Conservation (phyloP, 768 basidiomycete genomes). For the Hygrophoropsis aurantiaca region DNA sequence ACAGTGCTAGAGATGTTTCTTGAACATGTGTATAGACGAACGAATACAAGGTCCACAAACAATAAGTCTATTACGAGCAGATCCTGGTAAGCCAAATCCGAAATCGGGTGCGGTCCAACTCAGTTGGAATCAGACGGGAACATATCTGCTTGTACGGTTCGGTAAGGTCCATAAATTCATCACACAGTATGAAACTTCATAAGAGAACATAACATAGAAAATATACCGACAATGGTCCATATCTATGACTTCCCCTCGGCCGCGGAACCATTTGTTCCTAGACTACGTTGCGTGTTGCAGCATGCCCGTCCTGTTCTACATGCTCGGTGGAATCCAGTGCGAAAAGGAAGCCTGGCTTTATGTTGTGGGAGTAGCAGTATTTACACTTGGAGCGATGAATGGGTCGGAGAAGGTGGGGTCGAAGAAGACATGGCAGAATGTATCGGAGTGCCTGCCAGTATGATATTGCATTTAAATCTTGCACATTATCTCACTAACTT, state of each 20-base stretch:
- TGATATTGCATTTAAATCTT: constrained; percentile 18
- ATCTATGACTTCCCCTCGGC: constrained; percentile 72
- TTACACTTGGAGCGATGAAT: constrained; percentile 84
- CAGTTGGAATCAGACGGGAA: constrained; percentile 80
- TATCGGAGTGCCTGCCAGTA: constrained; percentile 84
- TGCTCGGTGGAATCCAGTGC: constrained; percentile 83
- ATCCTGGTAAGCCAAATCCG: constrained; percentile 60
- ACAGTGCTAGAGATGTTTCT: too few species aligned
- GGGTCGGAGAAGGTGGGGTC: constrained; percentile 58
- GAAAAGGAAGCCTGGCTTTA: constrained; percentile 65
- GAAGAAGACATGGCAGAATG: constrained; percentile 86
- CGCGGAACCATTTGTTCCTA: constrained; percentile 56
- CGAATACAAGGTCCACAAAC: constrained; percentile 56
- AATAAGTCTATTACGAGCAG: constrained; percentile 48
- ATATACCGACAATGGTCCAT: constrained; percentile 59
- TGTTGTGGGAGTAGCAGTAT: constrained; percentile 68
- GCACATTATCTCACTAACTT: constrained; percentile 12
- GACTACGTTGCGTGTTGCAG: constrained; percentile 62
- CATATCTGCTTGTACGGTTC: constrained; percentile 68
- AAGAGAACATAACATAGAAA: constrained; percentile 43
- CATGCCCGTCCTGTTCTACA: constrained; percentile 63
- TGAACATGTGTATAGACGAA: constrained; percentile 54
- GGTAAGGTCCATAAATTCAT: constrained; percentile 39
- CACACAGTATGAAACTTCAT: constrained; percentile 3
- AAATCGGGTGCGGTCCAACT: constrained; percentile 72